These are phyloP conservation scores for Paecilomyces formosus DNA, from an alignment of 2,329 filamentous ascomycete species.

Conservation along the genomic window DNA sequence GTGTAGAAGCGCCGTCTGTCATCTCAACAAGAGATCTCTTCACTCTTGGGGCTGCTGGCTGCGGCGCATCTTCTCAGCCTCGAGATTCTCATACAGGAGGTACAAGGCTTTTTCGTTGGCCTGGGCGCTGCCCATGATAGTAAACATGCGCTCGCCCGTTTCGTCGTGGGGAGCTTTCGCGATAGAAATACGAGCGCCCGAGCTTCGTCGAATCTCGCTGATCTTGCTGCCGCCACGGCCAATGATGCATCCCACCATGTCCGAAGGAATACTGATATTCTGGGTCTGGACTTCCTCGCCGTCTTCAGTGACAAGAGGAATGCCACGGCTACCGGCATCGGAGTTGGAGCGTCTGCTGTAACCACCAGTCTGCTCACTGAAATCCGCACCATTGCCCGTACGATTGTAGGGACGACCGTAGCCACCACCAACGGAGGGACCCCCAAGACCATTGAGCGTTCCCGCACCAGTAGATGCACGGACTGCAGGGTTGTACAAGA, in stretches of 20 bases:
- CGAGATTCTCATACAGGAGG: constrained; percentile 95
- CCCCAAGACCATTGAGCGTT: constrained; percentile 42
- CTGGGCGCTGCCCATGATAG: constrained; percentile 90
- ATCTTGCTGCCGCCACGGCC: constrained; percentile 94
- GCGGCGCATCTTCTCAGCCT: constrained; percentile 97
- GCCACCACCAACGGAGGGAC: constrained; percentile 45
- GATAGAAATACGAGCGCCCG: constrained; percentile 93
- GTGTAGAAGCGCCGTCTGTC: not conserved
- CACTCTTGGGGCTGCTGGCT: constrained; percentile 65
- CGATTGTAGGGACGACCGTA: constrained; percentile 70
- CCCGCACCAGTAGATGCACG: constrained; percentile 64
- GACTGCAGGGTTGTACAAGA: constrained; percentile 94
- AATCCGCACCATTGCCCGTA: constrained; percentile 94
- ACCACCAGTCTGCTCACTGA: constrained; percentile 71
- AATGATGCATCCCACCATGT: constrained; percentile 99
- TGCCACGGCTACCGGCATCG: constrained; percentile 70
- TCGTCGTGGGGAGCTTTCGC: constrained; percentile 96
- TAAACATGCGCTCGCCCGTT: constrained; percentile 98
- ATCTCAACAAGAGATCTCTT: constrained; percentile 11
- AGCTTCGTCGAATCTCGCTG: constrained; percentile 95
- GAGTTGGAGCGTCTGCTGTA: constrained; percentile 77
- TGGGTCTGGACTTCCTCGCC: constrained; percentile 94
- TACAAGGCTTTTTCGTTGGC: constrained; percentile 95
- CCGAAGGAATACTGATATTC: constrained; percentile 98
- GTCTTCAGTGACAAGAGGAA: constrained; percentile 86